These are phyloP conservation scores for Debaryomycetaceae sp. DNA, from an alignment of 1,139 yeast species.

Conservation along the genomic window DNA sequence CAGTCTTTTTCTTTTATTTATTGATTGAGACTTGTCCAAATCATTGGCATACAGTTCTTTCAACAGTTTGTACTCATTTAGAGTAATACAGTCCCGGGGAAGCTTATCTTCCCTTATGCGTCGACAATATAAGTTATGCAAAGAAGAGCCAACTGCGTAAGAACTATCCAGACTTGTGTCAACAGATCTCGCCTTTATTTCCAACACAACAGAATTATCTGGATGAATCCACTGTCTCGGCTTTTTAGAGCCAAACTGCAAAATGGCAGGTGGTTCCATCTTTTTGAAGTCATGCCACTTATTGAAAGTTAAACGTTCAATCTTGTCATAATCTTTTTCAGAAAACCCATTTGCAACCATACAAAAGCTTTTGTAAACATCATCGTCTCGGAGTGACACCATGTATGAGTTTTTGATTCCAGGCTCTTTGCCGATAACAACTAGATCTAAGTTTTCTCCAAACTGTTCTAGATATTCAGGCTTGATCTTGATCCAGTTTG, in stretches of 20 bases:
- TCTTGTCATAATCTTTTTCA: conserved; percentile 54
- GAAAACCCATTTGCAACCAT: conserved; percentile 85
- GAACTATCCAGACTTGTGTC: conserved; percentile 45
- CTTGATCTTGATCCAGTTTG: conserved; percentile 80
- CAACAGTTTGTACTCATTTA: conserved; percentile 48
- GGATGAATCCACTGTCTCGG: conserved; percentile 86
- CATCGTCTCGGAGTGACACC: conserved; percentile 59
- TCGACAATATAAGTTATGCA: conserved; percentile 75
- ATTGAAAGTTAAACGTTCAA: conserved; percentile 55
- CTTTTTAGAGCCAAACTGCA: conserved; percentile 56
- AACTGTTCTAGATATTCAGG: conserved; percentile 86
- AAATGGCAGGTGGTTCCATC: conserved; percentile 36
- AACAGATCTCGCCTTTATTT: conserved; percentile 78
- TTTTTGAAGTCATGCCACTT: conserved; percentile 54
- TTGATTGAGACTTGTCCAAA: conserved; percentile 25
- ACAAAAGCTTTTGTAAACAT: conserved; percentile 57
- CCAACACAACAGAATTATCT: conserved; percentile 71
- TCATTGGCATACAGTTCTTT: conserved; percentile 26
- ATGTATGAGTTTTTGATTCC: conserved; percentile 73
- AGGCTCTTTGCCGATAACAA: conserved; percentile 73
- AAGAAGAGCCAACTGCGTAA: conserved; percentile 66
- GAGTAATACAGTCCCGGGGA: conserved; percentile 50
- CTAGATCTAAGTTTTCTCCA: conserved; percentile 81
- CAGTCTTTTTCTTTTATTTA: conserved; percentile 18
- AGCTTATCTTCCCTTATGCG: conserved; percentile 69